phyloP scores from a whole-genome alignment of 2,329 filamentous ascomycete genomes.

The Claviceps purpurea region DNA sequence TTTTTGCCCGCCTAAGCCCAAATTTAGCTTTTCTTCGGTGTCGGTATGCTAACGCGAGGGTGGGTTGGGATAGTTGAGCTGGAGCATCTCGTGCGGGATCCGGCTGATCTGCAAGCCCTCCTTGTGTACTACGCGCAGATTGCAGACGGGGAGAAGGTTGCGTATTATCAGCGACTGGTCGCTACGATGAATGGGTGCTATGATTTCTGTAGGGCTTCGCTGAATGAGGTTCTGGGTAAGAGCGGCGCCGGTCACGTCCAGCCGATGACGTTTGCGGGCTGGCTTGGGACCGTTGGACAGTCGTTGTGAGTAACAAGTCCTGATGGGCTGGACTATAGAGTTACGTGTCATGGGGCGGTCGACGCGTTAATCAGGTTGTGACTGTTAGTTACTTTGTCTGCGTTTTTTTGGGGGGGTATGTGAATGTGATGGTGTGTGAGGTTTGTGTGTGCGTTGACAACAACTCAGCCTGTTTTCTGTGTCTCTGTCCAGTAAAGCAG shows the following conservation, averaged over 20 bases:
- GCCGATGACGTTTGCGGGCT: slow-evolving; percentile 38
- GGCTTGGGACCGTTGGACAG: slow-evolving; percentile 27
- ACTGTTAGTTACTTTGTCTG: no score
- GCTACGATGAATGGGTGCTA: slow-evolving; percentile 58
- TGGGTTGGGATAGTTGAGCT: slow-evolving; percentile 22
- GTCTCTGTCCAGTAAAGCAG: no score
- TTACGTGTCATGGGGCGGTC: no score
- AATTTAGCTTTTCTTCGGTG: no score
- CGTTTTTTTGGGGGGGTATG: no score
- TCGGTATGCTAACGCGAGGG: slow-evolving; percentile 9
- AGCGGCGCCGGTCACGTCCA: slow-evolving; percentile 26
- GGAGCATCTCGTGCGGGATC: slow-evolving; percentile 22
- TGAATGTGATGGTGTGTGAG: no score
- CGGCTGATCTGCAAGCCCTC: slow-evolving; percentile 27
- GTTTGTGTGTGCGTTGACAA: no score
- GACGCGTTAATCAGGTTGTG: no score
- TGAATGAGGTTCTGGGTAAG: slow-evolving; percentile 37
- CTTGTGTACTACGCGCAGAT: slow-evolving; percentile 30
- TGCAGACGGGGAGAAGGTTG: slow-evolving; percentile 34
- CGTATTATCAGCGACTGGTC: slow-evolving; percentile 47
- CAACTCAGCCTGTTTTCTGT: no score
- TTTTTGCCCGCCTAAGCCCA: neutral
- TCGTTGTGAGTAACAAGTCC: neutral
- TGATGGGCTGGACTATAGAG: no score
- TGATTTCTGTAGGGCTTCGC: slow-evolving; percentile 45